A percentile compares a stretch with the other conserved stretches of the same genome.
Evolutionary conservation across 2,329 filamentous ascomycete genomes (phyloP).

Genomic region (Sarocladium kiliense): DNA sequence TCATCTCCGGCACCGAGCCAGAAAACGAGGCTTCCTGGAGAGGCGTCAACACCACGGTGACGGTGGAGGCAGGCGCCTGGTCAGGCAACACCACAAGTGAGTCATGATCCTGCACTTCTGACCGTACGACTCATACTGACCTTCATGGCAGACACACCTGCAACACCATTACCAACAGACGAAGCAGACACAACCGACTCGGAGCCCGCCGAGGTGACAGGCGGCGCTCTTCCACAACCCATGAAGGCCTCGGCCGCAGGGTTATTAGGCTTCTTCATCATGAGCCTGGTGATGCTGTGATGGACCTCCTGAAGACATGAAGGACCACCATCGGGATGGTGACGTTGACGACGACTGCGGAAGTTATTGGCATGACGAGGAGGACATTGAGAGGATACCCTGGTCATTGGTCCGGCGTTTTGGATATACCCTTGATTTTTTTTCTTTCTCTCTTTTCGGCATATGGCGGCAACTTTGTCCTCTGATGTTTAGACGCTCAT

Average conservation of each 20-base stretch:
- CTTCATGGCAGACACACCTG: neutral
- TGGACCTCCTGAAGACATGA: neutral
- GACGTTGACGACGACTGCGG: neutral
- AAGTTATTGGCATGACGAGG: neutral
- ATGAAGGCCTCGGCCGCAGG: conserved; percentile 29
- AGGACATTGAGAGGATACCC: neutral
- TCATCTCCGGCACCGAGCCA: neutral
- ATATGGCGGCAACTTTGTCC: neutral
- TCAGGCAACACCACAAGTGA: neutral
- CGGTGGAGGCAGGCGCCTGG: neutral
- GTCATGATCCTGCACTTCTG: neutral
- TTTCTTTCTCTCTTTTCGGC: neutral
- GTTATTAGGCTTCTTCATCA: conserved; percentile 31
- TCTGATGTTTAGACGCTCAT: conserved; percentile 2
- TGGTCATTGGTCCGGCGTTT: conserved; percentile 4
- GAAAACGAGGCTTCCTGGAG: neutral
- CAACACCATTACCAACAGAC: neutral
- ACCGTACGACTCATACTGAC: neutral
- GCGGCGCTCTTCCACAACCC: conserved; percentile 25
- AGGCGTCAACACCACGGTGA: neutral
- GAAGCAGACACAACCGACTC: conserved; percentile 7
- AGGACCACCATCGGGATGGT: neutral
- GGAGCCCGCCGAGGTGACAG: conserved; percentile 22
- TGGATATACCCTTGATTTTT: conserved; percentile 7
- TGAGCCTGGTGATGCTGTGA: conserved; percentile 29